Evolutionary conservation across 2,329 filamentous ascomycete genomes (phyloP).

Genomic region (Leptographium wingfieldii): DNA sequence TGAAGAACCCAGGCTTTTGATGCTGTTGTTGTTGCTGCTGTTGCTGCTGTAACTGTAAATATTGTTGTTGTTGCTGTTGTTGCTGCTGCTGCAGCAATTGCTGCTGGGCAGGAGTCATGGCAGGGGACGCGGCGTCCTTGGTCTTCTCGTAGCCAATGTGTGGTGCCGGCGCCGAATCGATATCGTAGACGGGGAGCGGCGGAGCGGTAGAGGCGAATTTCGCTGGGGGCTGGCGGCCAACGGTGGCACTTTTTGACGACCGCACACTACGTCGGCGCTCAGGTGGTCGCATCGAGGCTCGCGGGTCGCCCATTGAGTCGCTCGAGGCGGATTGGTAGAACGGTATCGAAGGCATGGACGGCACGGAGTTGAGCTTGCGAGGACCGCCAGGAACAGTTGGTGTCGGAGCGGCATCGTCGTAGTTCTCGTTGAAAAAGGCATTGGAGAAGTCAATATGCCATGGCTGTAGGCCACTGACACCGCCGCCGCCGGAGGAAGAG

Average conservation of each 20-base stretch:
- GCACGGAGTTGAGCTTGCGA: constrained; percentile 30
- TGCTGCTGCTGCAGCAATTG: not conserved
- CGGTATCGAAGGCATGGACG: constrained; percentile 24
- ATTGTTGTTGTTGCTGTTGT: constrained; percentile 1
- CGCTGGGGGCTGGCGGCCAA: constrained; percentile 18
- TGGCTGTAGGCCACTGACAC: constrained; percentile 7
- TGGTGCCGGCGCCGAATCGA: constrained; percentile 44
- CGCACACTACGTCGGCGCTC: constrained; percentile 46
- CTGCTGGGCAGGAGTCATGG: constrained; percentile 16
- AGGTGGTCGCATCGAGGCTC: constrained; percentile 16
- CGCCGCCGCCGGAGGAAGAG: no score
- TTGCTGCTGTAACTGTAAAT: not conserved
- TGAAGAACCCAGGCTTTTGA: constrained; percentile 63
- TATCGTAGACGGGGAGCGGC: constrained; percentile 19
- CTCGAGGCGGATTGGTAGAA: constrained; percentile 27
- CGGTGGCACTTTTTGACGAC: constrained; percentile 39
- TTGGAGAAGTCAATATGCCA: constrained; percentile 39
- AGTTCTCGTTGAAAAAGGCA: constrained; percentile 36
- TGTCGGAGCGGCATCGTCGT: constrained; percentile 73
- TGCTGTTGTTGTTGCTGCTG: not conserved
- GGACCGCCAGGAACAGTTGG: constrained; percentile 75
- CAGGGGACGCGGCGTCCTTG: constrained; percentile 30
- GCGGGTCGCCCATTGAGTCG: constrained; percentile 21
- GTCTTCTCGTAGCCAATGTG: constrained; percentile 46
- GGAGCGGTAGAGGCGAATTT: constrained; percentile 17